Evolutionary conservation across 2,329 filamentous ascomycete species (phyloP), one percentile per base, ranked within the genome.

Genomic region (Helotiales sp.): DNA sequence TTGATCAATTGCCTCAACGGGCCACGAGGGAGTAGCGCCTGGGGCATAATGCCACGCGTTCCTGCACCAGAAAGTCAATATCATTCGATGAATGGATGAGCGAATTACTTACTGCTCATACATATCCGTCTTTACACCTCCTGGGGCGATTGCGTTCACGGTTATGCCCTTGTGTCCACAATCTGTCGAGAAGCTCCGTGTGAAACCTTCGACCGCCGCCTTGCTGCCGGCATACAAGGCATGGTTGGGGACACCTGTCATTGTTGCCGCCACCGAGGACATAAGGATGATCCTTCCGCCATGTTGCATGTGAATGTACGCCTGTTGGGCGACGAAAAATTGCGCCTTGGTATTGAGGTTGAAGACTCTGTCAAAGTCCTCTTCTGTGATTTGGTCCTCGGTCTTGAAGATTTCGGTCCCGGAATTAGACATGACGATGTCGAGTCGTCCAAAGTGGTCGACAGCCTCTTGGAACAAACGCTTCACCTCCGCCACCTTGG

Each of bases 261-360:
- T 86, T 0, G 85, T 86, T 0, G 85, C 86, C 2, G 80, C 77
- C 1, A 79, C 76, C 61, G 86, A 86, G 71, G 83, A 87, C 65
- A 87, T 83, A 64, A 84, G 82, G 0, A 87, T 83, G 66, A 93
- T 82, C 46, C 89, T 81, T 30, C 89, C 89, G 57, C 88, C 86
- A 44, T 82, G 78, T 69, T 86, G 80, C 63, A 90, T 81, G 75
- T 90, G 78, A 75, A 87, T 87, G 74, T 88, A 88, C 6, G 84
- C 89, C 57, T 89, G 85, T 75, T 90, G 87, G 19, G 87, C 88
- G 52, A 91, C 87, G 72, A 91, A 91, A 79, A 91, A 91, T 74
- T 91, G 79, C 7, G 86, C 87, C 33, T 76, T 77, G 33, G 88
- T 81, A 64, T 90, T 90, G 54, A 89, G 77, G 25, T 79, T 76